Percentiles rank a stretch among this genome's conserved stretches.
Conservation (phyloP, 345 rosid genomes). For the Citrus trifoliata region DNA sequence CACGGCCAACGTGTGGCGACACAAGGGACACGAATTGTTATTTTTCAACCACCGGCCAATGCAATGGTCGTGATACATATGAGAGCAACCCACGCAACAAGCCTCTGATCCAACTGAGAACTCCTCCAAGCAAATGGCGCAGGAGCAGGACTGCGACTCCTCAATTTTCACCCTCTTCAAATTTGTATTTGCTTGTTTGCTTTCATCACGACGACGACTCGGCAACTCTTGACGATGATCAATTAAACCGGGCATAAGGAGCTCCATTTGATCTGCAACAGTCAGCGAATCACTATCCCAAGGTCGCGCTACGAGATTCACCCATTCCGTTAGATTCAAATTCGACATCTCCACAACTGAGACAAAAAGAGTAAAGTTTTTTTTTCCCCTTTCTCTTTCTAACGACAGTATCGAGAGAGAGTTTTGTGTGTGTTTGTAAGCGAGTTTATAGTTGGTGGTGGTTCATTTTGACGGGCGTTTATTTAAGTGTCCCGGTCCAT, state of each 20-base stretch:
- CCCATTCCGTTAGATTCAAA: neutral
- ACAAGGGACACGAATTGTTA: neutral
- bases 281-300: neutral
- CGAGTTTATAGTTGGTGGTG: too few relatives aligned
- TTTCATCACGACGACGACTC: neutral
- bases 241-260: neutral
- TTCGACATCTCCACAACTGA: too few relatives aligned
- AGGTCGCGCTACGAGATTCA: neutral
- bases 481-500: too few relatives aligned
- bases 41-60: neutral
- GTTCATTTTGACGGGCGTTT: too few relatives aligned
- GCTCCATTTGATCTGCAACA: neutral
- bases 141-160: neutral
- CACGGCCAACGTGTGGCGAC: neutral
- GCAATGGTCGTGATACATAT: conserved; percentile 12
- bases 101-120: neutral
- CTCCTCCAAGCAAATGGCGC: conserved; percentile 10
- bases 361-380: too few relatives aligned
- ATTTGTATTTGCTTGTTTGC: neutral
- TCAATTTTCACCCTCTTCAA: neutral
- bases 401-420: too few relatives aligned
- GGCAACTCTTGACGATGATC: neutral
- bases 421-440: too few relatives aligned
- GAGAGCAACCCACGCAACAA: neutral
- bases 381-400: too few relatives aligned